phyloP scores from a whole-genome alignment of 2,329 filamentous ascomycete species.

The Parascedosporium putredinis region DNA sequence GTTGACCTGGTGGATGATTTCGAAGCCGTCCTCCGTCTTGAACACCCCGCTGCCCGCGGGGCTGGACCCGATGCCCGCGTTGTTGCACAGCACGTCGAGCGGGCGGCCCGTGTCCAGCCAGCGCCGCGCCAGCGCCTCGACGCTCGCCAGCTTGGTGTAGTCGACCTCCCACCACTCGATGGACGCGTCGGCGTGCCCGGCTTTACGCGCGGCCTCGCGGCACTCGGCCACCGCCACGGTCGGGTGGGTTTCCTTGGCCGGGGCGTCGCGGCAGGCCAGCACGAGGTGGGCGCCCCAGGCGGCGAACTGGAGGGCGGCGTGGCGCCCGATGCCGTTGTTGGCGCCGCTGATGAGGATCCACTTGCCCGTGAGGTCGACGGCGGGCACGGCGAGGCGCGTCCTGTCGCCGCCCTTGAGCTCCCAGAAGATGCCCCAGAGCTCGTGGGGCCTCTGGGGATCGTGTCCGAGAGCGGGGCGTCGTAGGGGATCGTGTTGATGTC shows the following conservation, averaged over 20 bases:
- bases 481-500: conserved; percentile 5
- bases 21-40: conserved; percentile 20
- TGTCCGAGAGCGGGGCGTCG: conserved; percentile 10
- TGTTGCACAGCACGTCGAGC: conserved; percentile 21
- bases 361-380: conserved; percentile 9
- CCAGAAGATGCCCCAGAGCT: conserved; percentile 7
- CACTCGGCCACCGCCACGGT: conserved; percentile 15
- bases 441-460: conserved; percentile 6
- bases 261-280: conserved; percentile 17
- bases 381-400: conserved; percentile 8
- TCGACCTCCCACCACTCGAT: conserved; percentile 20
- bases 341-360: conserved; percentile 12
- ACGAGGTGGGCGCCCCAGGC: conserved; percentile 18
- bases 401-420: conserved; percentile 7
- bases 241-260: conserved; percentile 15
- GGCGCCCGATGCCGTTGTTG: conserved; percentile 18
- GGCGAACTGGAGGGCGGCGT: conserved; percentile 17
- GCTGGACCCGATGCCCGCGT: conserved; percentile 16
- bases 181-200: conserved; percentile 10
- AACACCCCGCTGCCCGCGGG: conserved; percentile 9
- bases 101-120: conserved; percentile 16
- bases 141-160: conserved; percentile 14
- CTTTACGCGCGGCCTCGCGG: conserved; percentile 7
- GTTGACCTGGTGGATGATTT: conserved; percentile 22
- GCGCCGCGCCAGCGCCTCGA: conserved; percentile 17